Percentiles rank a stretch among this genome's conserved stretches.
Evolutionary conservation across 2,329 filamentous ascomycete species (phyloP).

Genomic region (Penicillium paneum): DNA sequence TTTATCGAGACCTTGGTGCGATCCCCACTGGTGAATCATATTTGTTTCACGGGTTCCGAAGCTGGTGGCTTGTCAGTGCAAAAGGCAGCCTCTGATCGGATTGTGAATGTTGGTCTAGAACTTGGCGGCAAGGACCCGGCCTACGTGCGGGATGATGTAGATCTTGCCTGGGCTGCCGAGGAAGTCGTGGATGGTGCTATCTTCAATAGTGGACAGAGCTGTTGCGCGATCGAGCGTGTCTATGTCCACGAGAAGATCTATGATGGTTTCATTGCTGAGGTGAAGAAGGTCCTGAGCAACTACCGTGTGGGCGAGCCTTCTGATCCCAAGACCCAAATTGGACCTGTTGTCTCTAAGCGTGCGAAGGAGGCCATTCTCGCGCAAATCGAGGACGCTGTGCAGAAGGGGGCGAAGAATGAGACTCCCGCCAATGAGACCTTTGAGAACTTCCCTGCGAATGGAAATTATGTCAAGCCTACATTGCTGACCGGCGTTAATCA

Average conservation of each 20-base stretch:
- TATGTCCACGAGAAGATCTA: constrained; percentile 86
- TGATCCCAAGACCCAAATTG: constrained; percentile 74
- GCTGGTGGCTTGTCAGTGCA: constrained; percentile 83
- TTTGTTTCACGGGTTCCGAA: constrained; percentile 94
- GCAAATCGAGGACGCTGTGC: constrained; percentile 77
- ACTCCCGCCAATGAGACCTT: constrained; percentile 83
- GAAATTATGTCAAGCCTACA: constrained; percentile 86
- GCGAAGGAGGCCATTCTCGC: constrained; percentile 72
- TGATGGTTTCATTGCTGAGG: constrained; percentile 73
- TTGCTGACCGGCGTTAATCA: constrained; percentile 77
- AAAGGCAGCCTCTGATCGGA: constrained; percentile 75
- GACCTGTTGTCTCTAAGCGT: constrained; percentile 80
- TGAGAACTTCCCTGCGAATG: constrained; percentile 65
- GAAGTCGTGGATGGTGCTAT: constrained; percentile 95
- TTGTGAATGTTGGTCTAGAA: constrained; percentile 84
- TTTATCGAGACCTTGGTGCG: constrained; percentile 76
- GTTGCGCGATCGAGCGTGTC: constrained; percentile 86
- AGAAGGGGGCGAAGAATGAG: constrained; percentile 76
- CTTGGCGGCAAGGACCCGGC: constrained; percentile 94
- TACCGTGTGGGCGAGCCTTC: constrained; percentile 89
- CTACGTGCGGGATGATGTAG: constrained; percentile 81
- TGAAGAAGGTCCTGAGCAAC: constrained; percentile 73
- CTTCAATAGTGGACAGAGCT: constrained; percentile 98
- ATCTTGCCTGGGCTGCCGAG: constrained; percentile 84
- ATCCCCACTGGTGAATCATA: constrained; percentile 70